These are phyloP conservation scores for Alternaria angustiovoidea DNA, from an alignment of 2,329 filamentous ascomycete species.

Conservation along the genomic window DNA sequence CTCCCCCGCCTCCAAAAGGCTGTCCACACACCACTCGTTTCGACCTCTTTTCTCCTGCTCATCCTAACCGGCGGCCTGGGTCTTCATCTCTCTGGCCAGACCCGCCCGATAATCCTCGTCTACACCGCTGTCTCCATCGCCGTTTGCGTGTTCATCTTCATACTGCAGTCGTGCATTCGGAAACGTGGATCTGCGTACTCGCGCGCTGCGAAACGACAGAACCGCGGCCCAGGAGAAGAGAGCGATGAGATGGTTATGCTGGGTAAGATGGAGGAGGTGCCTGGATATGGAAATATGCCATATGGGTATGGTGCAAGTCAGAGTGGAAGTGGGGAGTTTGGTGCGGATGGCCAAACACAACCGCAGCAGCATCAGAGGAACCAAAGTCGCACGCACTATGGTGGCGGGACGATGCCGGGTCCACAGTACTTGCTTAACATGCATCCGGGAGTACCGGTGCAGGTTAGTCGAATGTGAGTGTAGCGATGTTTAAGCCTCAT, in stretches of 20 bases:
- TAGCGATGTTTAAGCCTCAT: neutral
- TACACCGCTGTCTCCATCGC: constrained; percentile 40
- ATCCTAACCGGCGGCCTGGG: constrained; percentile 46
- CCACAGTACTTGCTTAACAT: constrained; percentile 50
- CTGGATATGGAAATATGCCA: neutral
- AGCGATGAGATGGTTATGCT: constrained; percentile 36
- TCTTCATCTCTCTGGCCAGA: constrained; percentile 36
- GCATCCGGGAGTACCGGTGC: constrained; percentile 49
- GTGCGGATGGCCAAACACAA: constrained; percentile 13
- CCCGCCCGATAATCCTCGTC: constrained; percentile 34
- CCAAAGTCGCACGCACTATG: constrained; percentile 22
- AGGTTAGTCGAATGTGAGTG: constrained; percentile 24
- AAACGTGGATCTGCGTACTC: constrained; percentile 38
- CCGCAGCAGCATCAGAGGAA: constrained; percentile 13
- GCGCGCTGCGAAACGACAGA: constrained; percentile 18
- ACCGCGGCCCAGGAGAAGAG: constrained; percentile 24
- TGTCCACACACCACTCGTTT: constrained; percentile 56
- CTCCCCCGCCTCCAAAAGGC: constrained; percentile 49
- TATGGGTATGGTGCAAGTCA: constrained; percentile 12
- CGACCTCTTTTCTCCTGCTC: constrained; percentile 35
- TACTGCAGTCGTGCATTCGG: constrained; percentile 35
- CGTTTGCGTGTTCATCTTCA: constrained; percentile 31
- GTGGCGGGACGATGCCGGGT: constrained; percentile 46
- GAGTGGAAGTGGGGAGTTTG: constrained; percentile 16
- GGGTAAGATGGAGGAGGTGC: constrained; percentile 22